Evolutionary conservation across 73 alveolate genomes (phyloP).

Genomic region (Urostyla sp.): DNA sequence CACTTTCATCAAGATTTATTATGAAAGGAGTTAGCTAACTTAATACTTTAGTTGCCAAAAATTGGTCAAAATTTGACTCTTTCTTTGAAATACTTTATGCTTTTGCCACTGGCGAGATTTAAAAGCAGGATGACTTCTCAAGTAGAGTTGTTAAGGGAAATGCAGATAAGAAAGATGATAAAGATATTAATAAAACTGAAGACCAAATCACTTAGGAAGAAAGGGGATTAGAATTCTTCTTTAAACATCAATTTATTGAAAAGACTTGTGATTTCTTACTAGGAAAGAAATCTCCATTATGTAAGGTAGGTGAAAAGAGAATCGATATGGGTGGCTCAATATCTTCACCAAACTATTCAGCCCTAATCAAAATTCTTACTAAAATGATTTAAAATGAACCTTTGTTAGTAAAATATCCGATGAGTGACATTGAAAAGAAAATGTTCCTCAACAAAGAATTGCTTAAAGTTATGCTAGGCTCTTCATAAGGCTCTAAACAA

Average conservation of each 20-base stretch:
- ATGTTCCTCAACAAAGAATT: conserved; percentile 22
- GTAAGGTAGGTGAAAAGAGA: conserved; percentile 55
- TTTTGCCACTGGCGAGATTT: too few species aligned
- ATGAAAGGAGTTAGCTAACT: conserved; percentile 46
- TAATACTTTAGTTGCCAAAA: conserved; percentile 73
- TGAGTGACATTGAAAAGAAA: conserved; percentile 26
- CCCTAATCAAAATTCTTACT: conserved; percentile 49
- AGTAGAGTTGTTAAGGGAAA: neutral
- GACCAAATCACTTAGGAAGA: conserved; percentile 10
- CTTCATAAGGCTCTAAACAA: conserved; percentile 37
- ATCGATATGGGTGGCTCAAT: conserved; percentile 58
- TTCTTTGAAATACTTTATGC: conserved; percentile 70
- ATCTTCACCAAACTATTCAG: conserved; percentile 60
- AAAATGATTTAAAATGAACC: conserved; percentile 4
- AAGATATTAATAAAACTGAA: too few species aligned
- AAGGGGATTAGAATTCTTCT: conserved; percentile 17
- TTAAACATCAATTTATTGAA: neutral
- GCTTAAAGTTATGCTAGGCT: conserved; percentile 47
- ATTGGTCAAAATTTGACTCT: conserved; percentile 82
- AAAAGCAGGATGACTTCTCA: conserved; percentile 53
- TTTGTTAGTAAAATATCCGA: neutral
- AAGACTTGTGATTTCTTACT: conserved; percentile 63
- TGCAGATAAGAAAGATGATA: too few species aligned
- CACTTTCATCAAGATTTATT: conserved; percentile 16
- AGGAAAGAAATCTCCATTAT: conserved; percentile 63